Evolutionary conservation across 2,329 filamentous ascomycete species (phyloP), one percentile per base, ranked within the genome.

Genomic region (Alternaria sp.): DNA sequence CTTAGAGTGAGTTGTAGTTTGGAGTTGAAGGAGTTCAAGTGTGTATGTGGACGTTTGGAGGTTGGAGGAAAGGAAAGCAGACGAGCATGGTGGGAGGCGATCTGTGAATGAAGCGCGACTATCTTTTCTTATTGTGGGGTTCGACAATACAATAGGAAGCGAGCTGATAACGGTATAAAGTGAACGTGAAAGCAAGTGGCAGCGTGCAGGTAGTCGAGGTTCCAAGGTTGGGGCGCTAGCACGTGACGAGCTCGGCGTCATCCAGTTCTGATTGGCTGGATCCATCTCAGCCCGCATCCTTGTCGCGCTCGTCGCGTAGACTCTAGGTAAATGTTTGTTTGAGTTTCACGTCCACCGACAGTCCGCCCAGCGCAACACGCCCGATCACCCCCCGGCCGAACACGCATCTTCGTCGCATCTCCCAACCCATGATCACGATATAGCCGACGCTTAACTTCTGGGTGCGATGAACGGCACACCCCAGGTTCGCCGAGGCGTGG

Each of bases 401-500:
- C 28, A 32, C 25, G 44, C 50, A 13, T 15, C 40, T 30, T 40
- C 51, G 45, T 60, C 19, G 25, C 43, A 43, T 60, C 32, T 46
- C 12, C 15, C 62, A 55, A 54, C 32, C 45, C 64, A 77, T 76
- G 73, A 70, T 58, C 59, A 62, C 58, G 43, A 61, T 49, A 66
- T 65, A 59, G 52, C 21, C 36, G 54, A 62, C 54, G n/a, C 51
- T 62, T 69, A 65, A 67, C 67, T 67, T 64, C 71, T 60, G 69
- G 70, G 90, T 91, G 89, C 88, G 82, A 95, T 95, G 93, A 92
- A 89, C 87, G 87, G 86, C 81, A 96, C 92, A 84, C 92, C 92
- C 90, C 65, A 62, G 23, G 65, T 70, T 82, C 91, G 90, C 83
- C 85, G 93, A 84, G 89, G 90, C 84, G 93, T 91, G 49, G 79